phyloP scores from a whole-genome alignment of 2,329 filamentous ascomycete species.

The Pseudocercospora eumusae region DNA sequence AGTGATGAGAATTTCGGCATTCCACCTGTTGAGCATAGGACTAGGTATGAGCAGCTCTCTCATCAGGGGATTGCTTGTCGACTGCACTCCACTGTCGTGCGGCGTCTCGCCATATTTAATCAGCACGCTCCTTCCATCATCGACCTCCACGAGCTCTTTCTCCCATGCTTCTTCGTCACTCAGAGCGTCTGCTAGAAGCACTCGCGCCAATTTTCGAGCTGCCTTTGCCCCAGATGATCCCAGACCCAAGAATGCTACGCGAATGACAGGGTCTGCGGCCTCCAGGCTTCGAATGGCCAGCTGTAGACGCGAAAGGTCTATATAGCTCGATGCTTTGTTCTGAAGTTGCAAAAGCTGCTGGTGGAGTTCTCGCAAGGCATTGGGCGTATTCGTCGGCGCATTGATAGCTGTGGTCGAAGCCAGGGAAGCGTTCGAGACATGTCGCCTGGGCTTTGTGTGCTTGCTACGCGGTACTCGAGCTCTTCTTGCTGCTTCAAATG shows the following conservation, averaged over 20 bases:
- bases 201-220: constrained; percentile 66
- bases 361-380: constrained; percentile 59
- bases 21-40: constrained; percentile 60
- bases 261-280: constrained; percentile 54
- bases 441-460: background rate
- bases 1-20: constrained; percentile 64
- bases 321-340: constrained; percentile 60
- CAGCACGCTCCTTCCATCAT: constrained; percentile 44
- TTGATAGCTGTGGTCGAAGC: constrained; percentile 58
- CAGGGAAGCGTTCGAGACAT: constrained; percentile 42
- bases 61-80: constrained; percentile 54
- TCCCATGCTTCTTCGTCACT: constrained; percentile 48
- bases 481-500: background rate
- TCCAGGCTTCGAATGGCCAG: constrained; percentile 68
- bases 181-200: constrained; percentile 55
- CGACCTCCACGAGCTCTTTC: constrained; percentile 40
- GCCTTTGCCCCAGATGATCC: constrained; percentile 44
- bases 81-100: constrained; percentile 47
- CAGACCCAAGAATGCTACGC: constrained; percentile 55
- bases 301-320: constrained; percentile 70
- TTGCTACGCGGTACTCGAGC: background rate
- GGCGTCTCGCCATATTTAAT: constrained; percentile 57
- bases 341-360: constrained; percentile 62
- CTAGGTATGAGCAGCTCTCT: constrained; percentile 66
- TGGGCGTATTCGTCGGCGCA: constrained; percentile 55